Percentiles rank a stretch among this genome's conserved stretches.
Evolutionary conservation across 148 eudicot genomes (phyloP).

Genomic region (Rhododendron mucronatum): DNA sequence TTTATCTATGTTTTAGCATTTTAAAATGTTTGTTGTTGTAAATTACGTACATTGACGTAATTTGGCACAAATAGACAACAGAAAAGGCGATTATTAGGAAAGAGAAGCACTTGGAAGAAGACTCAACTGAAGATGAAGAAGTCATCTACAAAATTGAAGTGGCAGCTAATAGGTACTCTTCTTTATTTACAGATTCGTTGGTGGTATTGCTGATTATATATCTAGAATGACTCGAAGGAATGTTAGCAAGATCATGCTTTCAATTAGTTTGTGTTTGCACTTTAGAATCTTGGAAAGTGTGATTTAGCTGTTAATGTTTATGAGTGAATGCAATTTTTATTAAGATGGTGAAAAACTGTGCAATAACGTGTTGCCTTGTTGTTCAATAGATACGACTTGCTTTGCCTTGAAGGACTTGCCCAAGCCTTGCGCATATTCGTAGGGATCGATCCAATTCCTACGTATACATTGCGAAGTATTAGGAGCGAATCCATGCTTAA

Average conservation of each 20-base stretch:
- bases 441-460: slow-evolving; percentile 67
- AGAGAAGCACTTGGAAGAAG: slow-evolving; percentile 77
- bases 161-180: slow-evolving; percentile 75
- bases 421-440: slow-evolving; percentile 71
- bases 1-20: background rate
- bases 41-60: background rate
- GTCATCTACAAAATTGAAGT: slow-evolving; percentile 91
- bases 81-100: slow-evolving; percentile 85
- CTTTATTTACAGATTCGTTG: background rate
- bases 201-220: background rate
- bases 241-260: background rate
- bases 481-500: slow-evolving; percentile 48
- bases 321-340: background rate
- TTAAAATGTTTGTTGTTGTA: background rate
- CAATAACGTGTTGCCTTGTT: background rate
- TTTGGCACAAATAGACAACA: slow-evolving; percentile 51
- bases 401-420: slow-evolving; percentile 90
- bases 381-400: slow-evolving; percentile 80
- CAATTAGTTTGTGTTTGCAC: background rate
- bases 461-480: slow-evolving; percentile 42
- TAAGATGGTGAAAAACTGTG: background rate
- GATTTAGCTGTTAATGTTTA: background rate
- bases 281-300: background rate
- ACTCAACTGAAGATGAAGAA: slow-evolving; percentile 62
- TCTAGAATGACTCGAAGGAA: background rate